Evolutionary conservation across 2,329 filamentous ascomycete species (phyloP).

Genomic region (Fusarium sp.): DNA sequence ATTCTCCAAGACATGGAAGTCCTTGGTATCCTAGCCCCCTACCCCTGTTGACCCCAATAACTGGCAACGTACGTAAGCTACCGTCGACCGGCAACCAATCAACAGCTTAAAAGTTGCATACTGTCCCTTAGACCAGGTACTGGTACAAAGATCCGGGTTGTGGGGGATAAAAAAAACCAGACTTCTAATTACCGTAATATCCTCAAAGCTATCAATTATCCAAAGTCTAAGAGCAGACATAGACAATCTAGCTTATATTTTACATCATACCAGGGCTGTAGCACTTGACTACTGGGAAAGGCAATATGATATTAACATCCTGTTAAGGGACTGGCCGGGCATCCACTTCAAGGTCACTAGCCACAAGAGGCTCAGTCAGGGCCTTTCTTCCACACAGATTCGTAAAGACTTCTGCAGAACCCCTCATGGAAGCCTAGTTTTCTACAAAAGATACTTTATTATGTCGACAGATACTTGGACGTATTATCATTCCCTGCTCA

Average conservation of each 20-base stretch:
- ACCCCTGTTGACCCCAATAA: neutral
- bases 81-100: slow-evolving; percentile 9
- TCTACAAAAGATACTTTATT: neutral
- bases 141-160: neutral
- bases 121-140: slow-evolving; percentile 16
- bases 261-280: too few relatives aligned
- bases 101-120: neutral
- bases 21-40: neutral
- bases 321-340: too few relatives aligned
- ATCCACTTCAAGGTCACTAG: neutral
- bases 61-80: slow-evolving; percentile 10
- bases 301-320: too few relatives aligned
- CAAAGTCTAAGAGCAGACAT: too few relatives aligned
- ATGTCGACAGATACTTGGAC: neutral
- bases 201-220: too few relatives aligned
- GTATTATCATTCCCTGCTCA: neutral
- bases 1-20: too few relatives aligned
- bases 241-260: too few relatives aligned
- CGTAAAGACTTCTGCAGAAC: slow-evolving; percentile 4
- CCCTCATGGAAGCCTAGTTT: slow-evolving; percentile 3
- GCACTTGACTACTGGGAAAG: too few relatives aligned
- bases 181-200: too few relatives aligned
- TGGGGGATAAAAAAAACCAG: neutral
- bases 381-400: slow-evolving; percentile 4
- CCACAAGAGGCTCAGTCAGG: slow-evolving; percentile 20